These are phyloP conservation scores for Somion occarium DNA, from an alignment of 1,284 basidiomycete species.

Conservation along the genomic window DNA sequence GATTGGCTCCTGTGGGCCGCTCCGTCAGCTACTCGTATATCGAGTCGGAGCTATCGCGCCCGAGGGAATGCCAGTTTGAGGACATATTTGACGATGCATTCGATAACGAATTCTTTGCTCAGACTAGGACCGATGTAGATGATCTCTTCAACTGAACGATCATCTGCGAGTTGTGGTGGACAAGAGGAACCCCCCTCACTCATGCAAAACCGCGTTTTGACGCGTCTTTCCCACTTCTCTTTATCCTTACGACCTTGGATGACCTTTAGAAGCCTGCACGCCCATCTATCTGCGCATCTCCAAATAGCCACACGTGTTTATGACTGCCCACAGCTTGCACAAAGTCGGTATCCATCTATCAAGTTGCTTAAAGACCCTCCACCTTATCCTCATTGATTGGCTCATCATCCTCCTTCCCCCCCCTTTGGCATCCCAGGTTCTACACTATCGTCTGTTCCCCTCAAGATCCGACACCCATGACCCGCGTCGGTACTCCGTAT, in stretches of 20 bases:
- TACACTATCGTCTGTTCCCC: neutral
- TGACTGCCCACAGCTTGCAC: neutral
- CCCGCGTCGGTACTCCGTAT: too few relatives aligned
- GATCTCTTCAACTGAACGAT: conserved; percentile 20
- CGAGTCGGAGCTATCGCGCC: conserved; percentile 20
- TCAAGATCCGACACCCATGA: neutral
- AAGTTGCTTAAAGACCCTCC: neutral
- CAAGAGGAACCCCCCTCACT: conserved; percentile 5
- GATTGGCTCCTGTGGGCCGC: conserved; percentile 11
- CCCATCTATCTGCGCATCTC: conserved; percentile 2
- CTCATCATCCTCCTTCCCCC: neutral
- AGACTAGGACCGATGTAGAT: conserved; percentile 19
- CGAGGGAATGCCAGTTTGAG: conserved; percentile 16
- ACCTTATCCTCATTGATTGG: neutral
- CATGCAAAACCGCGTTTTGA: conserved; percentile 11
- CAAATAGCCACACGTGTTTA: too few relatives aligned
- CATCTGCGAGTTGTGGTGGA: neutral
- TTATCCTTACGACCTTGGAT: conserved; percentile 5
- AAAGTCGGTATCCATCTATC: neutral
- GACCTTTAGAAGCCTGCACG: conserved; percentile 1
- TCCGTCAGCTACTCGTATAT: conserved; percentile 24
- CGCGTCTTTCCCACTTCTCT: neutral
- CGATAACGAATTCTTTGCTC: conserved; percentile 20
- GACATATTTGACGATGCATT: conserved; percentile 16
- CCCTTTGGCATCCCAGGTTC: neutral